Percentiles rank a stretch among this genome's conserved stretches.
phyloP scores from a whole-genome alignment of 2,329 filamentous ascomycete species.

The Aspergillus uvarum region DNA sequence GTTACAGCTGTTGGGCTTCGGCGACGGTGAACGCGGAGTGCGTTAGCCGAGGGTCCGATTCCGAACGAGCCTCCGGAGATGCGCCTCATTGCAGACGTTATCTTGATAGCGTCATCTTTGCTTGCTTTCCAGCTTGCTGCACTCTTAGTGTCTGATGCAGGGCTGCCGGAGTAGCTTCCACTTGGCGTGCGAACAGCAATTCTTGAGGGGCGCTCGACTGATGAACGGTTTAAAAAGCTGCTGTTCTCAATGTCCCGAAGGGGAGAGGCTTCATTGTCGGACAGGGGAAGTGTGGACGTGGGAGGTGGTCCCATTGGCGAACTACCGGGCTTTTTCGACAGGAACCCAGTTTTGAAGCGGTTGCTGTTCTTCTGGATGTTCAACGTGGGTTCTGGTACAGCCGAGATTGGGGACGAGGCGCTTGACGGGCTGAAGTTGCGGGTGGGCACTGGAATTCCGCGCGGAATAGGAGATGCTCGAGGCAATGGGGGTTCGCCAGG shows the following conservation, averaged over 20 bases:
- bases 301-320: conserved; percentile 63
- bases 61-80: conserved; percentile 49
- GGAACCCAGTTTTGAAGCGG: conserved; percentile 85
- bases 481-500: conserved; percentile 51
- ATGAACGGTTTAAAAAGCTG: conserved; percentile 50
- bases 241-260: conserved; percentile 54
- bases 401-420: conserved; percentile 59
- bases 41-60: conserved; percentile 38
- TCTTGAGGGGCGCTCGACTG: conserved; percentile 41
- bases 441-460: conserved; percentile 43
- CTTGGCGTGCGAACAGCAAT: conserved; percentile 42
- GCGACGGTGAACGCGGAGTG: conserved; percentile 50
- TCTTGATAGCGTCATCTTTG: conserved; percentile 54
- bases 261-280: conserved; percentile 58
- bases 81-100: conserved; percentile 58
- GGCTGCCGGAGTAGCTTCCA: conserved; percentile 35
- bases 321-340: conserved; percentile 67
- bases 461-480: conserved; percentile 53
- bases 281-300: conserved; percentile 59
- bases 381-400: conserved; percentile 58
- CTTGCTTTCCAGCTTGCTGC: conserved; percentile 44
- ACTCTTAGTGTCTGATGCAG: conserved; percentile 50
- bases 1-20: conserved; percentile 55
- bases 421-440: conserved; percentile 39
- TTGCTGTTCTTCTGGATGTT: conserved; percentile 67